A percentile compares a stretch with the other conserved stretches of the same genome.
Evolutionary conservation across 2,329 filamentous ascomycete species (phyloP).

Genomic region (Penicillium sp.): DNA sequence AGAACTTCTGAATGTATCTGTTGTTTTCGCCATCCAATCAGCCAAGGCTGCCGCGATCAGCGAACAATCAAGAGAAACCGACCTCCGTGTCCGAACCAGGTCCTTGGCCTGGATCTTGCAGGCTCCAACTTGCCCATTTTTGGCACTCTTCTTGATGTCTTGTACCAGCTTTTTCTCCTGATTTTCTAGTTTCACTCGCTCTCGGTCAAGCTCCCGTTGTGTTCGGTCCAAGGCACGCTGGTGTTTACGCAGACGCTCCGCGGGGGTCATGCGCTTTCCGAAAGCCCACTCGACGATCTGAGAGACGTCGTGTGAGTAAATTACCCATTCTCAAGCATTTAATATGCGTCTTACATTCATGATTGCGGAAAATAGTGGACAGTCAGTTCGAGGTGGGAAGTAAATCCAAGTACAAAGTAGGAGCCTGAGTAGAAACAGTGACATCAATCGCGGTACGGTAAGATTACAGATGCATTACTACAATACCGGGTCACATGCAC

Average conservation of each 20-base stretch:
- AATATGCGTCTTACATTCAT: constrained; percentile 42
- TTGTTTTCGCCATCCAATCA: constrained; percentile 4
- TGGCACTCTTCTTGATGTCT: constrained; percentile 97
- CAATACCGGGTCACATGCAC: constrained; percentile 25
- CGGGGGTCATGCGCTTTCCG: constrained; percentile 97
- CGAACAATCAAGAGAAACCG: constrained; percentile 16
- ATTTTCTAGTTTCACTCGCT: constrained; percentile 92
- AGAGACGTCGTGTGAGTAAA: constrained; percentile 18
- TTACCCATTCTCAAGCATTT: neutral
- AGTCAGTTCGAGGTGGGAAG: neutral
- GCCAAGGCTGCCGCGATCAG: neutral
- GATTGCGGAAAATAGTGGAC: constrained; percentile 1
- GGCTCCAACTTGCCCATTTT: constrained; percentile 97
- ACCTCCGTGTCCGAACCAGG: constrained; percentile 83
- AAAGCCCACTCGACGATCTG: constrained; percentile 99
- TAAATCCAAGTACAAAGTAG: constrained; percentile 6
- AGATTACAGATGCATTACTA: constrained; percentile 14
- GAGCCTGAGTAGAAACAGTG: constrained; percentile 15
- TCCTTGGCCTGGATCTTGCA: constrained; percentile 99
- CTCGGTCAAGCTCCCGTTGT: constrained; percentile 91
- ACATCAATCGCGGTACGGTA: constrained; percentile 26
- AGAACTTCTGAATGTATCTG: constrained; percentile 97
- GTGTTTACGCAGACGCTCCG: constrained; percentile 64
- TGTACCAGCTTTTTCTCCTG: constrained; percentile 96
- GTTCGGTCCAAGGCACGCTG: constrained; percentile 96